Base-by-base conservation (phyloP, 192 early-diverging fungal species). In the Dispira parvispora region DNA sequence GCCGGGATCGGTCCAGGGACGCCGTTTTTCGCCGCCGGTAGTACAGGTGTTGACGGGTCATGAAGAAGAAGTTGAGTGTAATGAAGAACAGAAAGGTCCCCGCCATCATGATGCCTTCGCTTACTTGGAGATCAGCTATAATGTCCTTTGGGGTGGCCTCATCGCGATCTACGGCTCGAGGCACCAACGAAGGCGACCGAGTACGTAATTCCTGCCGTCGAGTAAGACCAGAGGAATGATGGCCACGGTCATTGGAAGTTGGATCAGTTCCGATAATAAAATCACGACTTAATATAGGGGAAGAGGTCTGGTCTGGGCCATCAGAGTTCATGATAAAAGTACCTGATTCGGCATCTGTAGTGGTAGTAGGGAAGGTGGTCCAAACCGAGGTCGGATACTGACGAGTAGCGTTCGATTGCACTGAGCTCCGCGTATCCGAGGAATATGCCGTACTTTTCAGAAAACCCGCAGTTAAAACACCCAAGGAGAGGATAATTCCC, bases 1-100 rank as follows among this genome's bases (percentile, higher is more conserved):
- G 72, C 63, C 68, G 69, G 11, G 73, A 73, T 44, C 32, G 61
- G 47, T 78, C 75, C 26, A 71, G 68, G 4, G 67, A 63, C 62
- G 71, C 42, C 25, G 73, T 67, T 42, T 72, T 73, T 62, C 76
- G 68, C 16, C 73, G 66, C 26, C 70, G 55, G 65, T 78, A 78
- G 64, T 78, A 78, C 63, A 78, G 56, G 52, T 78, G 76, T 66
- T 78, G 76, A 0, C 76, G 68, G 6, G 67, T 68, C 76, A 78
- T 78, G 49, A 74, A 74, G 42, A 78, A 66, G 20, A 68, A 68
- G 65, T 73, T 77, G 42, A 74, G 67, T 44, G 69, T 74, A 10
- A 55, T 71, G 42, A 73, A 63, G 45, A 66, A 69, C 0, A 64
- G 61, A 45, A 78, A 68, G 45, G 75, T 77, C 55, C 68, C 70